phyloP scores from a whole-genome alignment of 1,139 yeast species.

The Sugiyamaella pinicola region DNA sequence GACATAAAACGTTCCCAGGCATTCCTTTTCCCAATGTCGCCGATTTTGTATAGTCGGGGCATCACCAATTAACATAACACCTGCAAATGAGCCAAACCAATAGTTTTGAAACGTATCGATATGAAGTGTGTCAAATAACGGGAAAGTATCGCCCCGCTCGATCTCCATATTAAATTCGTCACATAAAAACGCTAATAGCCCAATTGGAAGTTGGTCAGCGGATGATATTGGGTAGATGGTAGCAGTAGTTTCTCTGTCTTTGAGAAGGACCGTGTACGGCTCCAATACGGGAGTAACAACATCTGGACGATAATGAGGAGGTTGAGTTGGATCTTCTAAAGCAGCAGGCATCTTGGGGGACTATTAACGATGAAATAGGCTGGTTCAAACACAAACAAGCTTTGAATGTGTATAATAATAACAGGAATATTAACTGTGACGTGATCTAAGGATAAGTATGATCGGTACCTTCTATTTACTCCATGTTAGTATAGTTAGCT shows the following conservation, averaged over 20 bases:
- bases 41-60: conserved; percentile 39
- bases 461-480: neutral
- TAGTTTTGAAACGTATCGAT: conserved; percentile 72
- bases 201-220: conserved; percentile 66
- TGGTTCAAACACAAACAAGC: neutral
- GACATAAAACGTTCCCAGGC: conserved; percentile 80
- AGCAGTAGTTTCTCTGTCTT: conserved; percentile 90
- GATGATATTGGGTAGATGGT: conserved; percentile 84
- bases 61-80: conserved; percentile 73
- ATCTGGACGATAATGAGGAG: conserved; percentile 49
- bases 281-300: conserved; percentile 38
- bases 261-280: conserved; percentile 45
- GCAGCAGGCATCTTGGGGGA: conserved; percentile 48
- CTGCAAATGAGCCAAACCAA: conserved; percentile 91
- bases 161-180: conserved; percentile 95
- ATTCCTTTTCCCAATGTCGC: conserved; percentile 86
- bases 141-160: conserved; percentile 83
- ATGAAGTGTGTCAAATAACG: conserved; percentile 76
- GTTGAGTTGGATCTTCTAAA: conserved; percentile 48
- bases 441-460: no score
- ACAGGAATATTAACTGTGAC: no score
- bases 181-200: conserved; percentile 73
- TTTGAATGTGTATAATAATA: neutral
- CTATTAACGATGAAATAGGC: no score
- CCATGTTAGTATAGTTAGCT: neutral